These are phyloP conservation scores for Pythium insidiosum DNA, from an alignment of 352 stramenopile species.

Conservation along the genomic window DNA sequence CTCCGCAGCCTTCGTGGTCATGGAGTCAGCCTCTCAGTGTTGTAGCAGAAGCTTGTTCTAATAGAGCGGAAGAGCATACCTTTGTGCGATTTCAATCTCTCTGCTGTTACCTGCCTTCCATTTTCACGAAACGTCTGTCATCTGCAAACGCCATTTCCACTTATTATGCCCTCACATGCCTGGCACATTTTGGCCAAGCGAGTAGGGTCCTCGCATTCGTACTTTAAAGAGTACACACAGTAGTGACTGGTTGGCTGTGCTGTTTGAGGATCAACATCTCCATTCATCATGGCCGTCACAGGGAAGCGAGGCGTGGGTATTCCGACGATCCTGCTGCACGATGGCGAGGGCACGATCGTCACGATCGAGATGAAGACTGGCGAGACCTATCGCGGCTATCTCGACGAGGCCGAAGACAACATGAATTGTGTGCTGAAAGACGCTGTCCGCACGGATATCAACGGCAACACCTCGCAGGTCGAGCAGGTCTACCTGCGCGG, in stretches of 20 bases:
- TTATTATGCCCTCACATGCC: too few relatives aligned
- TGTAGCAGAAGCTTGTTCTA: conserved; percentile 3
- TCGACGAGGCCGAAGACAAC: conserved; percentile 87
- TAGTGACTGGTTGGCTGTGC: too few relatives aligned
- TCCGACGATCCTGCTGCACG: conserved; percentile 79
- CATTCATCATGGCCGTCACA: conserved; percentile 59
- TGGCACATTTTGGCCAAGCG: too few relatives aligned
- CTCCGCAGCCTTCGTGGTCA: not conserved
- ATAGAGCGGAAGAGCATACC: conserved; percentile 18
- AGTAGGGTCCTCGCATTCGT: too few relatives aligned
- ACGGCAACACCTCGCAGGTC: conserved; percentile 71
- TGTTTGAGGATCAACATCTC: not conserved
- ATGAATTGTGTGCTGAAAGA: conserved; percentile 89
- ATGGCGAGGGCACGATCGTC: conserved; percentile 84
- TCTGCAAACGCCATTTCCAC: too few relatives aligned
- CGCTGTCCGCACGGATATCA: conserved; percentile 72
- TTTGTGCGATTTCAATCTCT: conserved; percentile 4
- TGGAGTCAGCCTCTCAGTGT: not conserved
- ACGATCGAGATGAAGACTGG: conserved; percentile 84
- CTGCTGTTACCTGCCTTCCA: too few relatives aligned
- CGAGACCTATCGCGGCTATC: conserved; percentile 76
- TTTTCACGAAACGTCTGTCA: too few relatives aligned
- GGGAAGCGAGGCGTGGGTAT: conserved; percentile 81
- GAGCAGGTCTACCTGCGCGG: conserved; percentile 82
- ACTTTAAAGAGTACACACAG: not conserved